Base-by-base conservation (phyloP, 1,284 basidiomycete genomes). In the Filobasidium uniguttulatum region DNA sequence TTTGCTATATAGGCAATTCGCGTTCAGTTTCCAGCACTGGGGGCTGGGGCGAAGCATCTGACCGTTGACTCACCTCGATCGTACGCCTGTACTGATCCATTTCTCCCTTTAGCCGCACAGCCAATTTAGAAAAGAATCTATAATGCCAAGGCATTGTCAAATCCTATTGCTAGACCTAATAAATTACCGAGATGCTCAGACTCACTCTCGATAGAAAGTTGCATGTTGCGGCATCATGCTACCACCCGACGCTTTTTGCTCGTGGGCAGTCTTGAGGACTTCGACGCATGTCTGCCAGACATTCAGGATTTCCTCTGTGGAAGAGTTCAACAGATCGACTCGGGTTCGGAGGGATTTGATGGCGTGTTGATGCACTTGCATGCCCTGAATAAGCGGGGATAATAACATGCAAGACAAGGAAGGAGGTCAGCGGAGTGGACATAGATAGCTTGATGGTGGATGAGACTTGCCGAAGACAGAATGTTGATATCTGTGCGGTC, bases 341-440 rank as follows among this genome's bases (percentile, higher is more conserved):
- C 47, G 40, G 22, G 29, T 30, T 17, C 50, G 50, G 26, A 52
- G 50, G 2, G 38, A 37, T 22, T 46, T 52, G 45, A 52, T 52
- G 28, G 50, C 37, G 40, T 52, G 45, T 22, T 47, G 50, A 29
- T 52, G 46, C 25, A 52, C 46, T 52, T 52, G 50, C 50, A 52
- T 52, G 45, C 50, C 46, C 50, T 52, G 17, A n/a, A 19, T 12
- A 17, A 22, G 12, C 26, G 20, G 22, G 14, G n/a, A 14, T 4
- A 23, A 26, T 5, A 19, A 10, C n/a, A n/a, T n/a, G n/a, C 5
- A 26, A 46, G 15, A 46, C n/a, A 5, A 9, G 12, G 17, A 15
- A 15, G 7, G 23, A 2, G 5, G 22, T 30, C 22, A 44, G 36
- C 15, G 22, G 14, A 23, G n/a, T 25, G 19, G 5, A 29, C 9